Percentiles rank a stretch among this genome's conserved stretches.
Evolutionary conservation across 176 grass and related monocot genomes (phyloP).

Genomic region (Oryza glumipatula): DNA sequence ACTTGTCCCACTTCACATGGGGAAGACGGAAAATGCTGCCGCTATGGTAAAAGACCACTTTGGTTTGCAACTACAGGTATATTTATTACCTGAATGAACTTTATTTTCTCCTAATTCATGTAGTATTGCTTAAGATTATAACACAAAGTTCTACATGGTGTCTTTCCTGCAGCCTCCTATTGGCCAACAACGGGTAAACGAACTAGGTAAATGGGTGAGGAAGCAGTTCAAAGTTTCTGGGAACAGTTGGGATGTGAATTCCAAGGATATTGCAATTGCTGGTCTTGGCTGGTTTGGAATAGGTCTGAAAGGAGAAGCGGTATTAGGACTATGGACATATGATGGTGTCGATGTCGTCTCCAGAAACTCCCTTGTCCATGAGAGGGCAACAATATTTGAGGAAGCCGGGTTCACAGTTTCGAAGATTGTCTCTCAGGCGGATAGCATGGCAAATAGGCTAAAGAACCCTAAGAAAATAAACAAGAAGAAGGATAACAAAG

Average conservation of each 20-base stretch:
- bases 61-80: constrained; percentile 78
- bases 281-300: constrained; percentile 91
- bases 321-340: constrained; percentile 81
- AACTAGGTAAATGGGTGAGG: constrained; percentile 83
- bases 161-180: constrained; percentile 74
- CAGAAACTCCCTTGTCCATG: constrained; percentile 64
- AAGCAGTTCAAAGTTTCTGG: constrained; percentile 66
- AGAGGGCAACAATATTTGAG: constrained; percentile 73
- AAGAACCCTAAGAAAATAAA: constrained; percentile 47
- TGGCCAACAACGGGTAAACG: constrained; percentile 54
- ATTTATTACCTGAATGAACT: constrained; percentile 8
- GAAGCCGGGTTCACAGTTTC: constrained; percentile 86
- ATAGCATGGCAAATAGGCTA: constrained; percentile 64
- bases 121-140: not conserved
- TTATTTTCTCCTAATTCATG: not conserved
- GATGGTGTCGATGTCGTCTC: constrained; percentile 75
- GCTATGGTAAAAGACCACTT: constrained; percentile 70
- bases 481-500: constrained; percentile 41
- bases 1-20: constrained; percentile 92
- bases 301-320: constrained; percentile 68
- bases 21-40: constrained; percentile 67
- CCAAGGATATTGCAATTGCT: constrained; percentile 74
- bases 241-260: constrained; percentile 73
- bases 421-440: constrained; percentile 75
- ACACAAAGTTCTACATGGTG: not conserved